Conservation (phyloP, 1,284 basidiomycete species). For the Sanguinoderma infundibulare region DNA sequence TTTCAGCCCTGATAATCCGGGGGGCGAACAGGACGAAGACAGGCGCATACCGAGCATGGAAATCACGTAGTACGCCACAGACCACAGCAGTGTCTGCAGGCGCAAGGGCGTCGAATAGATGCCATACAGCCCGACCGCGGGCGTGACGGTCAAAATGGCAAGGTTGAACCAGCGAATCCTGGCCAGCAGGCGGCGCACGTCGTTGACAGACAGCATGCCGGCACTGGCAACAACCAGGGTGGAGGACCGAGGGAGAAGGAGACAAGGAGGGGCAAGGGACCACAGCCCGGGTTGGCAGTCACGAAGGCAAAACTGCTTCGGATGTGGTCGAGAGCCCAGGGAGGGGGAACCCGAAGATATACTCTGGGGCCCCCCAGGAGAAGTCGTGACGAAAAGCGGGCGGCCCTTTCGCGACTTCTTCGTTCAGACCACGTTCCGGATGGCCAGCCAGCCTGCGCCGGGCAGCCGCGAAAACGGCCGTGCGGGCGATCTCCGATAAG, state of each 20-base stretch:
- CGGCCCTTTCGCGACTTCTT: not conserved
- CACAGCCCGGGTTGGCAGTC: constrained; percentile 6
- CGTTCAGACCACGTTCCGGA: not conserved
- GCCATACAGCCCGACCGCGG: constrained; percentile 55
- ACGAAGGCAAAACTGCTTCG: constrained; percentile 1
- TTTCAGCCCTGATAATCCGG: not conserved
- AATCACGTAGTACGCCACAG: constrained; percentile 58
- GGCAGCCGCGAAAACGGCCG: constrained; percentile 3
- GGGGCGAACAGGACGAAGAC: too few relatives aligned
- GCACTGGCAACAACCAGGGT: not conserved
- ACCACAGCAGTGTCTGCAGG: constrained; percentile 50
- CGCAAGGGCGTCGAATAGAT: constrained; percentile 46
- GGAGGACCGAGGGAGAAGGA: not conserved
- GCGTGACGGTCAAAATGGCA: constrained; percentile 50
- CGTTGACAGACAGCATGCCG: not conserved
- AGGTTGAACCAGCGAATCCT: constrained; percentile 38
- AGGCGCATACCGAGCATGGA: constrained; percentile 52
- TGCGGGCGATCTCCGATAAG: constrained; percentile 10
- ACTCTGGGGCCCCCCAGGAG: not conserved
- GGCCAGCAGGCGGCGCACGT: not conserved
- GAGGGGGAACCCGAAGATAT: constrained; percentile 6
- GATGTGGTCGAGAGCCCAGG: not conserved
- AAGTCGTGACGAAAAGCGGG: not conserved
- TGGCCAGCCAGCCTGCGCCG: not conserved
- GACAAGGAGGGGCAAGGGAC: not conserved